These are phyloP conservation scores for Stevia rebaudiana DNA, from an alignment of 140 eudicot species.

Conservation along the genomic window DNA sequence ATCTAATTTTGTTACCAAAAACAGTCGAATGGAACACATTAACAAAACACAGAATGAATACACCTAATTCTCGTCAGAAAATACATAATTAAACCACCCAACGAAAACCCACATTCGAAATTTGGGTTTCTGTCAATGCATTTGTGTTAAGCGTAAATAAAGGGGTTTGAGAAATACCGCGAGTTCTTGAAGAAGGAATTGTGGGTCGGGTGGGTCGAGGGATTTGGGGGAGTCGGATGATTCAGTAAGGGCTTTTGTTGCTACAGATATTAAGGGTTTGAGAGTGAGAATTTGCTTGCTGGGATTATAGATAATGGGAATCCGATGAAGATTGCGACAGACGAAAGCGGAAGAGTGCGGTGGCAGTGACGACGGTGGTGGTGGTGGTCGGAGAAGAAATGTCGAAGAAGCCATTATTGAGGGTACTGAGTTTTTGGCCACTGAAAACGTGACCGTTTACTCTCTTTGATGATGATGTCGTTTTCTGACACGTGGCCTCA, in stretches of 20 bases:
- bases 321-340: conserved; percentile 16
- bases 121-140: neutral
- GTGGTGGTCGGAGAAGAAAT: conserved; percentile 27
- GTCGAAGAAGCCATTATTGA: conserved; percentile 33
- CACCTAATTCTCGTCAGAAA: neutral
- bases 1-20: neutral
- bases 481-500: too few species aligned
- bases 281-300: conserved; percentile 4
- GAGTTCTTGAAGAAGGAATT: conserved; percentile 59
- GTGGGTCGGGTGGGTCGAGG: conserved; percentile 40
- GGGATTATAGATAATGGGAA: conserved; percentile 13
- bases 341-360: conserved; percentile 25
- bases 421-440: conserved; percentile 17
- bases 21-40: neutral
- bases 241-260: conserved; percentile 54
- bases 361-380: conserved; percentile 2
- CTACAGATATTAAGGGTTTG: conserved; percentile 30
- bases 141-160: neutral
- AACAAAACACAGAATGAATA: neutral
- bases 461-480: neutral
- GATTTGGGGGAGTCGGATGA: conserved; percentile 67
- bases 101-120: neutral
- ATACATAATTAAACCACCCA: neutral
- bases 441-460: conserved; percentile 18
- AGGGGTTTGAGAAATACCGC: conserved; percentile 35